Percentiles rank a stretch among this genome's conserved stretches.
These are phyloP conservation scores for Fusarium sp. DNA, from an alignment of 2,329 filamentous ascomycete genomes.

Conservation along the genomic window DNA sequence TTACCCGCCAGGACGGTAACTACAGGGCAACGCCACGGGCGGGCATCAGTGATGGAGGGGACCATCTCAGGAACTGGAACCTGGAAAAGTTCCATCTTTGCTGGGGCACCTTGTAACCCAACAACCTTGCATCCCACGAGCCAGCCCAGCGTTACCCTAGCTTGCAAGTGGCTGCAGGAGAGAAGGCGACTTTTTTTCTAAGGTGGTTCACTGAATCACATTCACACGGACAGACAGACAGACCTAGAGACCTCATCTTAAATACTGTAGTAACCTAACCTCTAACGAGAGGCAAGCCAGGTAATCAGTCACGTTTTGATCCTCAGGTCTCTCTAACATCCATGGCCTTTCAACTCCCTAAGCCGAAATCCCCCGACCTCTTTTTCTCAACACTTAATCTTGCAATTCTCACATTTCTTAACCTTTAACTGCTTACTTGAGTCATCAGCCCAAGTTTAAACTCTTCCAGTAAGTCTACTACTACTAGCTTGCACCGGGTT, in stretches of 20 bases:
- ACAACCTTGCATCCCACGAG: background rate
- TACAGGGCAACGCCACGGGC: slow-evolving; percentile 5
- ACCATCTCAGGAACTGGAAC: slow-evolving; percentile 16
- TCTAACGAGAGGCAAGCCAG: background rate
- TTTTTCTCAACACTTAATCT: background rate
- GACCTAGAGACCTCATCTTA: slow-evolving; percentile 6
- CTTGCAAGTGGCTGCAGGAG: slow-evolving; percentile 21
- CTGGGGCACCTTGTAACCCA: slow-evolving; percentile 2
- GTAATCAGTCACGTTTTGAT: slow-evolving; percentile 7
- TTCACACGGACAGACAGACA: background rate
- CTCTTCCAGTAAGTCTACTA: slow-evolving; percentile 27
- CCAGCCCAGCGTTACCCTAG: background rate
- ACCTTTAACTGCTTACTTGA: background rate
- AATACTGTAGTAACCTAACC: background rate
- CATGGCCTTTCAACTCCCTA: background rate
- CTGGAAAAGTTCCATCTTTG: slow-evolving; percentile 16
- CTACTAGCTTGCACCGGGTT: slow-evolving; percentile 21
- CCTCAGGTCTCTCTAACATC: background rate
- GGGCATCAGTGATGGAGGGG: background rate
- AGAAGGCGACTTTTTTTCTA: slow-evolving; percentile 11
- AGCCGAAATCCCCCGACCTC: slow-evolving; percentile 17
- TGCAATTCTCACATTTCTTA: background rate
- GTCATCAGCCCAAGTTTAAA: background rate
- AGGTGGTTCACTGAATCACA: slow-evolving; percentile 26
- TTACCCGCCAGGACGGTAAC: slow-evolving; percentile 24